Percentiles rank a stretch among this genome's conserved stretches.
These are phyloP conservation scores for Gloeophyllum trabeum DNA, from an alignment of 768 basidiomycete species.

Conservation along the genomic window DNA sequence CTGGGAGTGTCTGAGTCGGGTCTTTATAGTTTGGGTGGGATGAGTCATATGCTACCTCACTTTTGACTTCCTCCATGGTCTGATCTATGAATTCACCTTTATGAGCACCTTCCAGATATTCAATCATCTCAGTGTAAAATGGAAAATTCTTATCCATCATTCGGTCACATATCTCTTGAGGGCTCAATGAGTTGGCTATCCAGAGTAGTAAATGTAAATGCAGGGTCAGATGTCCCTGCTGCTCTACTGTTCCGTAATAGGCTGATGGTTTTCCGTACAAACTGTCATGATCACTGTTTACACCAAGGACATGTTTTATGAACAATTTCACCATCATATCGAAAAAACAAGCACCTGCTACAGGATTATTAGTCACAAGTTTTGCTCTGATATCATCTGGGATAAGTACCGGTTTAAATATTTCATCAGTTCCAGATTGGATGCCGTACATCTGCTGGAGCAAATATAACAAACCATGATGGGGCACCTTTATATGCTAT, in stretches of 20 bases:
- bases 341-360: conserved; percentile 21
- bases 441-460: conserved; percentile 21
- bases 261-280: conserved; percentile 3
- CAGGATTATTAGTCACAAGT: conserved; percentile 15
- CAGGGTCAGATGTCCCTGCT: conserved; percentile 5
- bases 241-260: conserved; percentile 8
- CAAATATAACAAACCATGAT: conserved; percentile 25
- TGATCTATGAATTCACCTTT: not conserved
- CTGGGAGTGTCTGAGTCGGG: too few relatives aligned
- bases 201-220: conserved; percentile 1
- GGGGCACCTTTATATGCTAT: conserved; percentile 16
- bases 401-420: conserved; percentile 1
- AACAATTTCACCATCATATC: conserved; percentile 18
- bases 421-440: conserved; percentile 20
- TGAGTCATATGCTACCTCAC: too few relatives aligned
- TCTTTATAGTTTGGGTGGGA: too few relatives aligned
- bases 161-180: not conserved
- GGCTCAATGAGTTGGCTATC: not conserved
- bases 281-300: conserved; percentile 5
- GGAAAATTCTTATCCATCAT: not conserved
- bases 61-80: not conserved
- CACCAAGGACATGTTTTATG: conserved; percentile 14
- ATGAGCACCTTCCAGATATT: not conserved
- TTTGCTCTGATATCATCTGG: not conserved
- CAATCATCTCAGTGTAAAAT: not conserved